Percentiles rank a stretch among this genome's conserved stretches.
These are phyloP conservation scores for Papiliotrema terrestris DNA, from an alignment of 1,284 basidiomycete species.

Conservation along the genomic window DNA sequence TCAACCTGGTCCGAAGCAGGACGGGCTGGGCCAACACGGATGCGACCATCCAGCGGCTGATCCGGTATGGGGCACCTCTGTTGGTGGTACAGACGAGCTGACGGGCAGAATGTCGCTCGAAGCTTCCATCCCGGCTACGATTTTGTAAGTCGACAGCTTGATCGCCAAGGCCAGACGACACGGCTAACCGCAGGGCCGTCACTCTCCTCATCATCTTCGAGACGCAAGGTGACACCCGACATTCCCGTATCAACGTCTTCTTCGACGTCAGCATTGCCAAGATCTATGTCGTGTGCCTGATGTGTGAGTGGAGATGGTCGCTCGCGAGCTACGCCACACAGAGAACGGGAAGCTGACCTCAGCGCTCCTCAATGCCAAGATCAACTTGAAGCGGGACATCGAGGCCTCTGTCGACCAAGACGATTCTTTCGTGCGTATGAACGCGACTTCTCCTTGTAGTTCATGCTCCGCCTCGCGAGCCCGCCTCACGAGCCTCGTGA, in stretches of 20 bases:
- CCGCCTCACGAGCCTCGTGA: no score
- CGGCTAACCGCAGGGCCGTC: neutral
- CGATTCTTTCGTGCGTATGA: neutral
- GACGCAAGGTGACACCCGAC: no score
- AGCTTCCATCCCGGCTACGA: neutral
- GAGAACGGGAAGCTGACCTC: neutral
- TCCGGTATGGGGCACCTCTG: neutral
- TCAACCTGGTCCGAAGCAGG: neutral
- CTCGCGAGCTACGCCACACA: neutral
- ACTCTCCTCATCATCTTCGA: neutral
- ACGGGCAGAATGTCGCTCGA: slow-evolving; percentile 2
- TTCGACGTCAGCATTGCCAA: slow-evolving; percentile 3
- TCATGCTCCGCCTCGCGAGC: no score
- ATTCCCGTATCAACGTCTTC: neutral
- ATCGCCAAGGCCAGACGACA: neutral
- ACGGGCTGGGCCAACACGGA: slow-evolving; percentile 5
- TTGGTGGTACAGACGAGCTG: neutral
- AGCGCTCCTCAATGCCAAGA: slow-evolving; percentile 5
- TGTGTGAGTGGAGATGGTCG: neutral
- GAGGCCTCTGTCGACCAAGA: neutral
- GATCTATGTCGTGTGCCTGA: slow-evolving; percentile 3
- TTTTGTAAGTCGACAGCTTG: neutral
- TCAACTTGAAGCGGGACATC: slow-evolving; percentile 3
- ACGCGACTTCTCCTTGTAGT: neutral
- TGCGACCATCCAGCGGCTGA: neutral